phyloP scores from a whole-genome alignment of 257 asterid species.

The Solanum ahanhuiri region DNA sequence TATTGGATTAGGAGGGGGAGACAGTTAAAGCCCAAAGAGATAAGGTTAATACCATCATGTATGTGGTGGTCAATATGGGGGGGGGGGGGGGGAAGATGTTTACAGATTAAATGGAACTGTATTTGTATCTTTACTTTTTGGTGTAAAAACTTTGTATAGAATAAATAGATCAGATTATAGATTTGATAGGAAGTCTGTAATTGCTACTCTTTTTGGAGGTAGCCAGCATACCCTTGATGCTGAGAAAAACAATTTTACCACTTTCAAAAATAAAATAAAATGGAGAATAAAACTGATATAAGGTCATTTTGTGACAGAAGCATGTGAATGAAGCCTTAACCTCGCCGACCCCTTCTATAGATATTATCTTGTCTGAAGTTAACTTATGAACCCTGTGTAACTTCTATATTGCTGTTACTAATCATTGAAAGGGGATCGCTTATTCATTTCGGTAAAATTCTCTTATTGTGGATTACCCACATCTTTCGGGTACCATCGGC shows the following conservation, averaged over 20 bases:
- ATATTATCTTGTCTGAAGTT: not conserved
- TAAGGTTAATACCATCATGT: not conserved
- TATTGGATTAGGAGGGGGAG: not conserved
- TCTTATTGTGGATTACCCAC: not conserved
- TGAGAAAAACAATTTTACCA: not conserved
- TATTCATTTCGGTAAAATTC: not conserved
- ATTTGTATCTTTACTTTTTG: not conserved
- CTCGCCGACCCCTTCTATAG: not conserved
- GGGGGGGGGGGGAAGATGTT: not conserved
- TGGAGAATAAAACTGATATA: not conserved
- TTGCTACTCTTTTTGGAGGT: not conserved
- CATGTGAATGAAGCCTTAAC: not conserved
- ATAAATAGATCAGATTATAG: not conserved
- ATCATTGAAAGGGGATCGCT: not conserved
- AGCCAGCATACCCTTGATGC: not conserved
- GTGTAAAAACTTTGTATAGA: not conserved
- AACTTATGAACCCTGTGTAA: not conserved
- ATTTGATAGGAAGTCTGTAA: not conserved
- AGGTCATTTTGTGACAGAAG: not conserved
- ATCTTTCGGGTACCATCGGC: not conserved
- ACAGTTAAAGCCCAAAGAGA: not conserved
- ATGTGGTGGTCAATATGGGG: not conserved
- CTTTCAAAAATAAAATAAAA: not conserved
- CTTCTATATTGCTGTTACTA: not conserved
- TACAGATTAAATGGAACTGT: not conserved